A percentile compares a stretch with the other conserved stretches of the same genome.
phyloP scores from a whole-genome alignment of 164 flowering plant genomes.

The Santalum album region DNA sequence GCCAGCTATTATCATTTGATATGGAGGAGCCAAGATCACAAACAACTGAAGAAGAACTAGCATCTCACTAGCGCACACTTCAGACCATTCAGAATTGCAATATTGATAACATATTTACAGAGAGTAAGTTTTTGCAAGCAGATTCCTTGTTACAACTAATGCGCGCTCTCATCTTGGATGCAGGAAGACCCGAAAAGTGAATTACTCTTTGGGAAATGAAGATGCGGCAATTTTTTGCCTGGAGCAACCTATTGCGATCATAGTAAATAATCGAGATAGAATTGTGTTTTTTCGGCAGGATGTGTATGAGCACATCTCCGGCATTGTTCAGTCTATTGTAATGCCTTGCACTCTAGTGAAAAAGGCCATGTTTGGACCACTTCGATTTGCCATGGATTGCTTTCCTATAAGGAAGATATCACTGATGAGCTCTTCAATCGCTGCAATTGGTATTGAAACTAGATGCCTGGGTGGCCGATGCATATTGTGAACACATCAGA shows the following conservation, averaged over 20 bases:
- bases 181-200: neutral
- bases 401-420: conserved; percentile 29
- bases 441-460: conserved; percentile 30
- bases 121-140: conserved; percentile 6
- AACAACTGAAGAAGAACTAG: neutral
- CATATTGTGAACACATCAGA: conserved; percentile 37
- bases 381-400: conserved; percentile 32
- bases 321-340: conserved; percentile 32
- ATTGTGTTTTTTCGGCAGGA: conserved; percentile 33
- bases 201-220: conserved; percentile 27
- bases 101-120: conserved; percentile 32
- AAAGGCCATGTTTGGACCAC: conserved; percentile 36
- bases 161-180: neutral
- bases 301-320: conserved; percentile 31
- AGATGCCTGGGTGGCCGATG: conserved; percentile 40
- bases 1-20: conserved; percentile 1
- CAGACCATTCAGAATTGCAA: conserved; percentile 35
- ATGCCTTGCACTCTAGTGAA: conserved; percentile 37
- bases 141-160: neutral
- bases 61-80: conserved; percentile 29
- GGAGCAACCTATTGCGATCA: conserved; percentile 31
- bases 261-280: conserved; percentile 33
- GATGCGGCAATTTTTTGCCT: conserved; percentile 37
- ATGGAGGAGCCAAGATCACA: neutral
- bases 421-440: conserved; percentile 35